Percentiles rank a stretch among this genome's conserved stretches.
These are phyloP conservation scores for Balakata baccata DNA, from an alignment of 345 rosid species.

Conservation along the genomic window DNA sequence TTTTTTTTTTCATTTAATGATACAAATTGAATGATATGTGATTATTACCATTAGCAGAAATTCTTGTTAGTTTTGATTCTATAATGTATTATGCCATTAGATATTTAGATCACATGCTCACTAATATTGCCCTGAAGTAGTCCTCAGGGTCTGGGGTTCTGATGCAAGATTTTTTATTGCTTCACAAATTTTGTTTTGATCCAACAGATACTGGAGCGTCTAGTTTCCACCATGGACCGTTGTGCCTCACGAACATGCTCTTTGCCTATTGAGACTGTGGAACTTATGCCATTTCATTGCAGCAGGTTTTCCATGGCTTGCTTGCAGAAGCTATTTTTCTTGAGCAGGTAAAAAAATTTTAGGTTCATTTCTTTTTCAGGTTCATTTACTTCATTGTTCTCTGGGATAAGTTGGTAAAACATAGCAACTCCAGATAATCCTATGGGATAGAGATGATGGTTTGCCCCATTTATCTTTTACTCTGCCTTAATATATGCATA, in stretches of 20 bases:
- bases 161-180: neutral
- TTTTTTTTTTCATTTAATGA: neutral
- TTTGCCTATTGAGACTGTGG: slow-evolving; percentile 90
- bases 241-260: slow-evolving; percentile 98
- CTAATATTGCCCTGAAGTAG: neutral
- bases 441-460: neutral
- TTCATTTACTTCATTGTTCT: neutral
- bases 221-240: slow-evolving; percentile 80
- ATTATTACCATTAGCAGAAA: neutral
- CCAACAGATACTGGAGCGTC: slow-evolving; percentile 66
- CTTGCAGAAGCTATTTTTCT: slow-evolving; percentile 70
- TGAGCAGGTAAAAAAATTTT: slow-evolving; percentile 58
- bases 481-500: neutral
- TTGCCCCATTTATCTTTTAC: neutral
- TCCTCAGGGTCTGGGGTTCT: neutral
- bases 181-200: slow-evolving; percentile 11
- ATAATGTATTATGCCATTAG: neutral
- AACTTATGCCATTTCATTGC: slow-evolving; percentile 90
- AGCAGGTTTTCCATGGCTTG: slow-evolving; percentile 88
- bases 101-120: neutral
- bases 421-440: neutral
- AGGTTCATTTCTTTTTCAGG: too few species aligned
- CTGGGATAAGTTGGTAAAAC: neutral
- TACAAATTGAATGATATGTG: neutral
- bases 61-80: neutral